Base-by-base conservation (phyloP, 768 basidiomycete species). In the Hysterangium stoloniferum region DNA sequence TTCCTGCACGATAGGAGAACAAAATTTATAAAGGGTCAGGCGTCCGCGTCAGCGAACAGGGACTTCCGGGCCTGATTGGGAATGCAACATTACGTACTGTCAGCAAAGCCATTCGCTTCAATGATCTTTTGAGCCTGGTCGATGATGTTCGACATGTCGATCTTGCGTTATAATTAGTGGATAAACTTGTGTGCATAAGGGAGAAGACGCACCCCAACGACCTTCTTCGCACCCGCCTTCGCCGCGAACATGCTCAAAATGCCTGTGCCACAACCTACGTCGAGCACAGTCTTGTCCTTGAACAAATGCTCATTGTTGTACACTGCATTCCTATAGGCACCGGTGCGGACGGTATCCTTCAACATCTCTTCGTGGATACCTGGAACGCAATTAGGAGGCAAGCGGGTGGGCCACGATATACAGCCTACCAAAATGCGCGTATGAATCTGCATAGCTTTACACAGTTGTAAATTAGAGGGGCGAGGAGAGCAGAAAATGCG, bases 131-230 rank as follows among this genome's bases (percentile, higher is more conserved):
- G 80, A 2, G 96, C 96, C 71, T 98, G 95, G 72, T 98, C 96
- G 67, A 98, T 89, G 70, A 99, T 99, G 71, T 99, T 99, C 52
- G 93, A 96, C 96, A 99, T 99, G 72, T 99, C 96, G 68, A 99
- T 94, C 90, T 94, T 41, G 2, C 41, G 19, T 42, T 40, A n/a
- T n/a, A n/a, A n/a, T 38, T 19, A 38, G 9, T 17, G 9, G 9
- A 9, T 9, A 34, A 9, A 34, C 9, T 17, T 34, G 33, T 4
- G 44, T 19, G 12, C 8, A 28, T 45, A 19, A 25, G 44, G 29
- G 15, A 19, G 19, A 15, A 25, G 31, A 45, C 85, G 60, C 59
- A 93, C 89, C 51, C 93, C 94, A 56, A 95, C 91, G 58, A 97
- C 93, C 54, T 86, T 88, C 59, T 83, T 82, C 48, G 94, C 94